Evolutionary conservation across 1,284 basidiomycete genomes (phyloP).

Genomic region (Amylostereum areolatum): DNA sequence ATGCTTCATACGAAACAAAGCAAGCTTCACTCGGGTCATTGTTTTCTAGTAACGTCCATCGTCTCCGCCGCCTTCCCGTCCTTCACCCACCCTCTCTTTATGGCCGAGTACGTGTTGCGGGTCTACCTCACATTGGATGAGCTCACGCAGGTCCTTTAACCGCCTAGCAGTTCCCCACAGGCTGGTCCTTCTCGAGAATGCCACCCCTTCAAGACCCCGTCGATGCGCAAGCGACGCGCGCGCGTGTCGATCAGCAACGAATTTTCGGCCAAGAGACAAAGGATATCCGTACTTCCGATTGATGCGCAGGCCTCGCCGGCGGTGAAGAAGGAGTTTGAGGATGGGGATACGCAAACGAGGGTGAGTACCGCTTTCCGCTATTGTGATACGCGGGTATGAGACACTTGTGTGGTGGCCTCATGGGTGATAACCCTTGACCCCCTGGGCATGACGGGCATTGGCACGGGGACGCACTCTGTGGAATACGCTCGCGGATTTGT

Average conservation of each 20-base stretch:
- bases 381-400: constrained; percentile 7
- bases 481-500: background rate
- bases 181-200: constrained; percentile 10
- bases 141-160: too few relatives aligned
- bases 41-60: too few relatives aligned
- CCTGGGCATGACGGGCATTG: background rate
- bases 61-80: too few relatives aligned
- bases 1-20: too few relatives aligned
- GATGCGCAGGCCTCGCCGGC: constrained; percentile 8
- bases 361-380: constrained; percentile 1
- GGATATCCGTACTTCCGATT: constrained; percentile 22
- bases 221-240: constrained; percentile 13
- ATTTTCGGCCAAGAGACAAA: constrained; percentile 26
- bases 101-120: too few relatives aligned
- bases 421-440: background rate
- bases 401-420: background rate
- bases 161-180: too few relatives aligned
- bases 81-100: too few relatives aligned
- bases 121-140: too few relatives aligned
- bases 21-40: too few relatives aligned
- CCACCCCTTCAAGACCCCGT: constrained; percentile 9
- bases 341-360: constrained; percentile 12
- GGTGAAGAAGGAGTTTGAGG: constrained; percentile 8
- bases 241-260: constrained; percentile 24
- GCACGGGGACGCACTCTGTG: background rate